Evolutionary conservation across 2,329 filamentous ascomycete genomes (phyloP).

Genomic region (Orbilia brochopaga): DNA sequence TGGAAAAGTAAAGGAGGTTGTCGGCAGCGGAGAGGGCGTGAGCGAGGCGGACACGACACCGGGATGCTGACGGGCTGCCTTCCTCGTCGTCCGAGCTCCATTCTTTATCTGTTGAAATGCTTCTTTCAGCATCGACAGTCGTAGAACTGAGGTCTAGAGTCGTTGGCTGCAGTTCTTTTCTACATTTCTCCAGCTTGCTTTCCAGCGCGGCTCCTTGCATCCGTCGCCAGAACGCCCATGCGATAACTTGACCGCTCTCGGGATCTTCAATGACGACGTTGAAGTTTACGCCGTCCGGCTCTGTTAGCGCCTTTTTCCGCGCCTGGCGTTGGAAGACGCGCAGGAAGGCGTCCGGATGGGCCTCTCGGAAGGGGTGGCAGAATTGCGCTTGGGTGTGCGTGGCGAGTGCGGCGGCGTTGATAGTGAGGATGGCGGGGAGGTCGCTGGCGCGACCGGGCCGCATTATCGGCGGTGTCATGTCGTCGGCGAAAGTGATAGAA

Average conservation of each 20-base stretch:
- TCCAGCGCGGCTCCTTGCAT: slow-evolving; percentile 2
- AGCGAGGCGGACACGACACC: slow-evolving; percentile 2
- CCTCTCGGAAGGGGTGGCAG: slow-evolving; percentile 25
- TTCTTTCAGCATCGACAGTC: neutral
- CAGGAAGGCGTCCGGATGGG: slow-evolving; percentile 12
- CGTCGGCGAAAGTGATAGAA: slow-evolving; percentile 14
- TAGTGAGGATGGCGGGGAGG: slow-evolving; percentile 25
- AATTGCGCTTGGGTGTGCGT: slow-evolving; percentile 18
- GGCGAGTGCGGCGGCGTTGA: slow-evolving; percentile 19
- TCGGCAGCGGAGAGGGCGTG: slow-evolving; percentile 2
- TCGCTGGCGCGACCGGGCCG: slow-evolving; percentile 16
- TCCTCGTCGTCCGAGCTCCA: neutral
- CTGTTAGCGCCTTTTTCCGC: slow-evolving; percentile 13
- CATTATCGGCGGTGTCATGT: neutral
- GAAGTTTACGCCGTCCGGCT: slow-evolving; percentile 1
- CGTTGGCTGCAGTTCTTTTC: neutral
- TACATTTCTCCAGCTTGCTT: neutral
- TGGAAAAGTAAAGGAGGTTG: slow-evolving; percentile 7
- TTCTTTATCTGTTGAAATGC: neutral
- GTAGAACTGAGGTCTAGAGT: neutral
- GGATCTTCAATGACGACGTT: slow-evolving; percentile 26
- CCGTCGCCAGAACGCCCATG: slow-evolving; percentile 34
- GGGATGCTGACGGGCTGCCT: slow-evolving; percentile 8
- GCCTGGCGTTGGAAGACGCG: neutral
- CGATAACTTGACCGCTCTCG: slow-evolving; percentile 1